Conservation (phyloP, 768 basidiomycete genomes). For the Boletus sp. region DNA sequence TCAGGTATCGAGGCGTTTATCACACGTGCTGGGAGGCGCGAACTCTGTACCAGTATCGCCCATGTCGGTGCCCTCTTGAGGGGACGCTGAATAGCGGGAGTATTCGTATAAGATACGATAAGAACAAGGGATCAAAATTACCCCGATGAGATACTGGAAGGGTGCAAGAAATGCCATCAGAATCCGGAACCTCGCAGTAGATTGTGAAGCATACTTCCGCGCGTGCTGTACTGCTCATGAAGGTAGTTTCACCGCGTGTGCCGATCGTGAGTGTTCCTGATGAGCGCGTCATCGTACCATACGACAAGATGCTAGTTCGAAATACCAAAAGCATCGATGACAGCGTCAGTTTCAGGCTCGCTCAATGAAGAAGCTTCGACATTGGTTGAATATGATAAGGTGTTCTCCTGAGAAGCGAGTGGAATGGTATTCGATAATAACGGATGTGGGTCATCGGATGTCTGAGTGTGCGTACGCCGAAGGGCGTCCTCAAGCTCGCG, state of each 20-base stretch:
- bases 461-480: slow-evolving; percentile 43
- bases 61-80: slow-evolving; percentile 15
- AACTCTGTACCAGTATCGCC: slow-evolving; percentile 20
- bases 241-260: slow-evolving; percentile 51
- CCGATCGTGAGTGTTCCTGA: slow-evolving; percentile 59
- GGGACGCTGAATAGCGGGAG: slow-evolving; percentile 22
- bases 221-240: slow-evolving; percentile 64
- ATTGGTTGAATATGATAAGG: slow-evolving; percentile 10
- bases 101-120: background rate
- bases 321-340: slow-evolving; percentile 51
- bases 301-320: background rate
- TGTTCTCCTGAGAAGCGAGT: slow-evolving; percentile 33
- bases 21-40: slow-evolving; percentile 42
- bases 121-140: slow-evolving; percentile 21
- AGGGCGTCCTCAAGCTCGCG: slow-evolving; percentile 63
- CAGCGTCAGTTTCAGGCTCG: slow-evolving; percentile 41
- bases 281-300: background rate
- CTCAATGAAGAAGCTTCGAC: slow-evolving; percentile 1
- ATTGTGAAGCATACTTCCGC: slow-evolving; percentile 51
- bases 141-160: slow-evolving; percentile 56
- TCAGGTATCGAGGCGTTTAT: slow-evolving; percentile 39
- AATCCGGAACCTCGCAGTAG: background rate
- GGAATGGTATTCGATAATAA: slow-evolving; percentile 34
- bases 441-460: slow-evolving; percentile 51
- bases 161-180: background rate